Evolutionary conservation across 805 yeast genomes (phyloP), one percentile per base, ranked within the genome.

Genomic region (Yueomyces sp.): DNA sequence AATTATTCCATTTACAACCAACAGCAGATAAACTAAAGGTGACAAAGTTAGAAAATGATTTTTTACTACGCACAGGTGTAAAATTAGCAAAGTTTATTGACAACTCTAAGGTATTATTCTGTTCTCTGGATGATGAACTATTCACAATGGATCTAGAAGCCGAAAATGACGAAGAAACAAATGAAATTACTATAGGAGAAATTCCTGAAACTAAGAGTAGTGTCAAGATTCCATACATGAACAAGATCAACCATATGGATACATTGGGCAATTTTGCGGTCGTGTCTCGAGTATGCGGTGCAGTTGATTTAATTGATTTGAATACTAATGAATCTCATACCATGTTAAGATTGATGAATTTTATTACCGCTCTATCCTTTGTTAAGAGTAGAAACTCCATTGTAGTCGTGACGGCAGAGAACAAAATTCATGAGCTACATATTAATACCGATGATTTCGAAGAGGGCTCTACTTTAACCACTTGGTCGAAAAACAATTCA

Each of bases 401-500:
- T 34, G 57, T 81, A 19, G 77, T 81, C 8, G 72, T 81, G 26
- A 77, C 90, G 2, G 75, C 81, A 41, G 94, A 85, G 42, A 83
- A 82, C 59, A 79, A 76, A 53, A 59, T 92, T 28, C 73, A 73
- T 47, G 96, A 87, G 63, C 80, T 85, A 52, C 70, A 74, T 39
- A 36, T 56, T 6, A 11, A 39, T 28, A 11, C 37, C 19, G 42
- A 45, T 26, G 34, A 33, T 11, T 3, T 7, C 5, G 47, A 48
- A 4, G 44, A 42, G 4, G 47, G 44, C 11, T 47, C 55, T 27
- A 51, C 70, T 26, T 40, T 66, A 50, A 81, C 95, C 0, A 55
- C 70, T 7, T 90, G 97, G 98, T 81, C 94, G 8, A 76, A 77
- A 49, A 65, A 72, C 42, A 86, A 86, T 60, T 73, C 85, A 19